Conservation (phyloP, 2,329 filamentous ascomycete genomes). For the Paracorniculantispora psalliotae region DNA sequence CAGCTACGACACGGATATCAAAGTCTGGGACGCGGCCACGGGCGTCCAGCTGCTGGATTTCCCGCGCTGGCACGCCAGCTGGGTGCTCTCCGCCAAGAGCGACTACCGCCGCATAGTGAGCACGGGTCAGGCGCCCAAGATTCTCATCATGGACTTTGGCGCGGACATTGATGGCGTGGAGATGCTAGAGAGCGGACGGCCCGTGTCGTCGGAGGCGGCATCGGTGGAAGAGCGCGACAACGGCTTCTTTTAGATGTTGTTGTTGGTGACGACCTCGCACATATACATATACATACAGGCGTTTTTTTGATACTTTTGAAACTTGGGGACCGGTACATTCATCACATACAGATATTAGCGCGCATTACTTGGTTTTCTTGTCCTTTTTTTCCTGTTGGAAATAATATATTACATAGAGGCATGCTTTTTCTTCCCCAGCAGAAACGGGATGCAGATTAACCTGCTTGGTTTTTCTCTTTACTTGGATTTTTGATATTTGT, state of each 20-base stretch:
- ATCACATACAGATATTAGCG: slow-evolving; percentile 1
- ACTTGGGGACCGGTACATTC: not conserved
- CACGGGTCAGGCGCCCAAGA: slow-evolving; percentile 89
- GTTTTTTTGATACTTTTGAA: not conserved
- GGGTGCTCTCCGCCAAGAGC: slow-evolving; percentile 93
- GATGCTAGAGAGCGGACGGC: slow-evolving; percentile 45
- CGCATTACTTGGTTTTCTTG: not conserved
- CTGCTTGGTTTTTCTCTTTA: too few relatives aligned
- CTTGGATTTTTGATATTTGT: too few relatives aligned
- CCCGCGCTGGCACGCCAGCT: slow-evolving; percentile 92
- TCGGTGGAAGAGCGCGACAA: too few relatives aligned
- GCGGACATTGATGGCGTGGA: slow-evolving; percentile 54
- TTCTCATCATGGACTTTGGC: slow-evolving; percentile 91
- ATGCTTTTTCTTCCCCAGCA: too few relatives aligned
- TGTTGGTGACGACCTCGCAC: too few relatives aligned
- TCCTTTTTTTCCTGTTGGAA: not conserved
- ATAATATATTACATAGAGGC: not conserved
- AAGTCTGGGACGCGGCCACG: slow-evolving; percentile 83
- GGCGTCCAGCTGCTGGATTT: slow-evolving; percentile 77
- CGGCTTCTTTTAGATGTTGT: not conserved
- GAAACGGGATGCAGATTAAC: too few relatives aligned
- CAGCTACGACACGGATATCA: slow-evolving; percentile 92
- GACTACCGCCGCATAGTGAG: slow-evolving; percentile 93
- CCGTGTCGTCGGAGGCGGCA: too few relatives aligned
- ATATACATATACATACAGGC: not conserved